phyloP scores from a whole-genome alignment of 2,329 filamentous ascomycete species.

The Alternaria sp. region DNA sequence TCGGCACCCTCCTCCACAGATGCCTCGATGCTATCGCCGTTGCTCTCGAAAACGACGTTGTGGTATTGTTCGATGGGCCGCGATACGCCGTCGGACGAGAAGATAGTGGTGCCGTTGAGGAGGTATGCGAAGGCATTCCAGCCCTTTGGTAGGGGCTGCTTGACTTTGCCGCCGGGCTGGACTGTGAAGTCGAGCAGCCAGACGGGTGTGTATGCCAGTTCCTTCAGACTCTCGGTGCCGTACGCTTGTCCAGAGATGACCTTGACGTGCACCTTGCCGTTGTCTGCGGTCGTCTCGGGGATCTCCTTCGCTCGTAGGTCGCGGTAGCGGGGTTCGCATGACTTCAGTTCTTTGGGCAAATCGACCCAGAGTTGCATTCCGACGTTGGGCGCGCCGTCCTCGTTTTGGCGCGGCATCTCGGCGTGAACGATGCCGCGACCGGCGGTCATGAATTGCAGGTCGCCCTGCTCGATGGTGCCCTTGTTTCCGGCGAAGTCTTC shows the following conservation, averaged over 20 bases:
- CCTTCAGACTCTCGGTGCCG: conserved; percentile 84
- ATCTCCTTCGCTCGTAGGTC: conserved; percentile 83
- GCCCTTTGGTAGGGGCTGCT: conserved; percentile 74
- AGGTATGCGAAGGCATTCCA: conserved; percentile 94
- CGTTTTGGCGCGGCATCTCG: conserved; percentile 86
- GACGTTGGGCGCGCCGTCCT: conserved; percentile 77
- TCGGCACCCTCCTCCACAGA: conserved; percentile 70
- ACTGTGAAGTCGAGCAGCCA: conserved; percentile 90
- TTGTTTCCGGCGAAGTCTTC: conserved; percentile 89
- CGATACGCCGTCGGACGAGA: conserved; percentile 50
- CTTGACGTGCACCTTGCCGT: conserved; percentile 78
- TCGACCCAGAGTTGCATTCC: conserved; percentile 98
- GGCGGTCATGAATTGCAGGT: conserved; percentile 97
- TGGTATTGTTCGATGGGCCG: conserved; percentile 71
- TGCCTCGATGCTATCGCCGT: conserved; percentile 77
- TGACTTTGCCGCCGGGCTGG: conserved; percentile 76
- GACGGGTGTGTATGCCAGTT: conserved; percentile 95
- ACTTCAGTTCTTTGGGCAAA: conserved; percentile 79
- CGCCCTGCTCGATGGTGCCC: conserved; percentile 84
- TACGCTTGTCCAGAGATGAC: conserved; percentile 87
- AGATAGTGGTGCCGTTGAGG: conserved; percentile 73
- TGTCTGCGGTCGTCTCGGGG: conserved; percentile 73
- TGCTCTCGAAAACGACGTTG: conserved; percentile 85
- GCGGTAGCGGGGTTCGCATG: conserved; percentile 89
- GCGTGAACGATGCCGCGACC: conserved; percentile 91